Base-by-base conservation (phyloP, 345 rosid species). In the Lepidium africanum region DNA sequence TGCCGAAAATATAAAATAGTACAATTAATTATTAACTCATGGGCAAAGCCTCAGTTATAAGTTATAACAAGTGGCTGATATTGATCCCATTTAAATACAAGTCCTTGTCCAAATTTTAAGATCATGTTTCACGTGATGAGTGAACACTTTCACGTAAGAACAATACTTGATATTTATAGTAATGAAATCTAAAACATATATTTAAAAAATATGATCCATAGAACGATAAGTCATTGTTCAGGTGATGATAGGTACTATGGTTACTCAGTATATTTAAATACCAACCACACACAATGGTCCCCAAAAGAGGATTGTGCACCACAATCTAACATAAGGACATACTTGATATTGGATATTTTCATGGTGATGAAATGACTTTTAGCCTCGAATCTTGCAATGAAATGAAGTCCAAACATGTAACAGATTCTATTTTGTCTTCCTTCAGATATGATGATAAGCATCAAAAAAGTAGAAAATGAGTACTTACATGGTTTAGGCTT, bases 221-320 rank as follows among this genome's bases (percentile, higher is more conserved):
- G 5, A 16, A 58, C 27, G 47, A 38, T 17, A 17, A 25, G 69
- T 35, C 45, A 45, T 1, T 46, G 46, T 53, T 54, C 69, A 51
- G 59, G 69, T 54, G 68, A 67, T 61, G 68, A 67, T 61, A 74
- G 57, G 60, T 35, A 43, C 56, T 27, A 17, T 59, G 50, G 27
- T 23, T 7, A 17, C 17, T 43, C 54, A 37, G 38, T 37, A 14
- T 7, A 65, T 61, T 67, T 46, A 60, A 38, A 53, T 19, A 39
- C 45, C 59, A 74, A 54, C 74, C 59, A 68, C 59, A 52, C 43
- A 61, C 40, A 21, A 62, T 62, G 78, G 78, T 68, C 78, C 74
- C 50, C 5, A 5, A 27, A 2, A 51, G 0, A 38, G 38, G 42
- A 53, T 19, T 16, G 32, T 23, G 63, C 68, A 51, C 67, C 36